Conservation (phyloP, 2,329 filamentous ascomycete genomes). For the Aspergillus nomiae region DNA sequence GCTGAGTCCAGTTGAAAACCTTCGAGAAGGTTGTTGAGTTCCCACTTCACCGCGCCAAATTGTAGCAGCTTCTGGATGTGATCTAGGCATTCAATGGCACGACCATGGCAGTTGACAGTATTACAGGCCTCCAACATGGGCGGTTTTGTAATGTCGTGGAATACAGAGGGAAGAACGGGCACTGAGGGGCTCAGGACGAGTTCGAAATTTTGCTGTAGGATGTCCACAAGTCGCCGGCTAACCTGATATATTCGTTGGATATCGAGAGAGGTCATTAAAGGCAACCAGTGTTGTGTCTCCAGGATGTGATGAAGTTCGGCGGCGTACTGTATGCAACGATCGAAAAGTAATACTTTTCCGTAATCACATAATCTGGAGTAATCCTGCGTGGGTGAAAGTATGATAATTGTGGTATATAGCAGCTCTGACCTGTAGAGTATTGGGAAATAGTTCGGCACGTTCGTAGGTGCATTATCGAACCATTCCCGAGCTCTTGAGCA, state of each 20-base stretch:
- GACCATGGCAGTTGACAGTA: constrained; percentile 35
- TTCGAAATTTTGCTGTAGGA: constrained; percentile 58
- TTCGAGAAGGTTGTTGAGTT: constrained; percentile 29
- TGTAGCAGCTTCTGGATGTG: constrained; percentile 36
- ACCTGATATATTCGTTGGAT: constrained; percentile 79
- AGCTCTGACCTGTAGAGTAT: constrained; percentile 85
- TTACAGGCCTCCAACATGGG: constrained; percentile 33
- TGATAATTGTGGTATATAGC: constrained; percentile 88
- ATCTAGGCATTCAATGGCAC: constrained; percentile 35
- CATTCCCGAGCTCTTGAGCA: constrained; percentile 68
- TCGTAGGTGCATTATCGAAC: constrained; percentile 73
- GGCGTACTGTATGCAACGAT: constrained; percentile 81
- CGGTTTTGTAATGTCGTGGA: constrained; percentile 34
- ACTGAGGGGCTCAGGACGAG: constrained; percentile 37
- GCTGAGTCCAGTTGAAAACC: constrained; percentile 36
- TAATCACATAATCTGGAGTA: constrained; percentile 72
- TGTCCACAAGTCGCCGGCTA: constrained; percentile 58
- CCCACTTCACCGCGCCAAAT: constrained; percentile 39
- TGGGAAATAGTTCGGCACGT: constrained; percentile 65
- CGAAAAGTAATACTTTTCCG: constrained; percentile 79
- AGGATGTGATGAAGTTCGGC: constrained; percentile 71
- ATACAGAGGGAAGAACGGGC: constrained; percentile 30
- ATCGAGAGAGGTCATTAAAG: constrained; percentile 84
- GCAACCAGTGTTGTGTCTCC: constrained; percentile 58
- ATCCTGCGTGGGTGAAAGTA: constrained; percentile 76